Conservation (phyloP, 768 basidiomycete species). For the Tulasnella sp. region DNA sequence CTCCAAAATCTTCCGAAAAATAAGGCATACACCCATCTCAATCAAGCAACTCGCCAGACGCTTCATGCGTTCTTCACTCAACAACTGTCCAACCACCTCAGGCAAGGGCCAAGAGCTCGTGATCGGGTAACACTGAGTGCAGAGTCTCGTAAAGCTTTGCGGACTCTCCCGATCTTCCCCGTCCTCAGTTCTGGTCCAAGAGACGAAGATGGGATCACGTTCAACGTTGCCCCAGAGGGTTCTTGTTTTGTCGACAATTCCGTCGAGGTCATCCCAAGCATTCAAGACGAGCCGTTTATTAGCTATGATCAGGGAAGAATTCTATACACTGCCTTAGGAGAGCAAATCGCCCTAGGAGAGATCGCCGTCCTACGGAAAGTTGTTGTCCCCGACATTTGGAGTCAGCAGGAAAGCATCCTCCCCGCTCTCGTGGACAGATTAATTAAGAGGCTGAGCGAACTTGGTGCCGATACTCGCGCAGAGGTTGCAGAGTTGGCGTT, state of each 20-base stretch:
- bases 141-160: background rate
- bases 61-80: slow-evolving; percentile 8
- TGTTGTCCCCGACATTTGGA: background rate
- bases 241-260: slow-evolving; percentile 9
- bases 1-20: background rate
- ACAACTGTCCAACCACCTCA: background rate
- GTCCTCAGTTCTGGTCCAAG: slow-evolving; percentile 37
- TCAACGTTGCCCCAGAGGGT: background rate
- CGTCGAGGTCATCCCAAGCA: slow-evolving; percentile 1
- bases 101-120: background rate
- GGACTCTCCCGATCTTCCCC: slow-evolving; percentile 13
- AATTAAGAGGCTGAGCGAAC: background rate
- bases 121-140: background rate
- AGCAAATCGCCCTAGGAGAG: background rate
- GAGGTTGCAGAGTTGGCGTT: background rate
- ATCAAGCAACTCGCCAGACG: background rate
- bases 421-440: background rate
- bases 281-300: background rate
- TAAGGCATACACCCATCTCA: background rate
- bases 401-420: background rate
- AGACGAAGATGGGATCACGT: slow-evolving; percentile 31
- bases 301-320: background rate
- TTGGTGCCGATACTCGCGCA: background rate
- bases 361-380: background rate
- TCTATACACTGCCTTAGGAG: background rate